Conservation (phyloP, 352 stramenopile genomes). For the Albugo candida region DNA sequence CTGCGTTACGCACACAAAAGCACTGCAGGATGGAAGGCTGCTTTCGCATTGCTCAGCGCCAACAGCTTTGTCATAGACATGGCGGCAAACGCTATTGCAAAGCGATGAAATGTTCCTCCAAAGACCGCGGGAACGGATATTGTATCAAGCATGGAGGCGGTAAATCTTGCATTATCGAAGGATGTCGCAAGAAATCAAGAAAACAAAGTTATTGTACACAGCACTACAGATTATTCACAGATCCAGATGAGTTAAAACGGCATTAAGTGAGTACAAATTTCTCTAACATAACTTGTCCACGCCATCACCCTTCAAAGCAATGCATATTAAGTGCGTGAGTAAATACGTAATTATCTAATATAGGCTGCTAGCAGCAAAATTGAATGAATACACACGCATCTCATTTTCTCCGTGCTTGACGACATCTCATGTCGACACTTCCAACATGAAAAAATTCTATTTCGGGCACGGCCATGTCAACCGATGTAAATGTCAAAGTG, state of each 20-base stretch:
- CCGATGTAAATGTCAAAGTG: conserved; percentile 78
- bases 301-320: too few relatives aligned
- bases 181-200: background rate
- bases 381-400: too few relatives aligned
- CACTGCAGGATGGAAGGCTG: background rate
- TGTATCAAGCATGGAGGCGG: conserved; percentile 2
- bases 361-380: too few relatives aligned
- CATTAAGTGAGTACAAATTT: too few relatives aligned
- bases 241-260: too few relatives aligned
- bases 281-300: too few relatives aligned
- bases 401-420: too few relatives aligned
- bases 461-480: conserved; percentile 11
- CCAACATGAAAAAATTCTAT: too few relatives aligned
- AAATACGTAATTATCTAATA: too few relatives aligned
- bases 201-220: background rate
- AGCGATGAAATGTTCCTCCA: background rate
- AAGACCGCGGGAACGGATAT: background rate
- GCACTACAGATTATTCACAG: background rate
- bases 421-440: too few relatives aligned
- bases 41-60: background rate
- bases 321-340: too few relatives aligned
- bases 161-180: background rate
- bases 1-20: too few relatives aligned
- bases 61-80: background rate
- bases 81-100: conserved; percentile 1